Conservation (phyloP, 495 filamentous ascomycete species). For the Penicillium cosmopolitanum region DNA sequence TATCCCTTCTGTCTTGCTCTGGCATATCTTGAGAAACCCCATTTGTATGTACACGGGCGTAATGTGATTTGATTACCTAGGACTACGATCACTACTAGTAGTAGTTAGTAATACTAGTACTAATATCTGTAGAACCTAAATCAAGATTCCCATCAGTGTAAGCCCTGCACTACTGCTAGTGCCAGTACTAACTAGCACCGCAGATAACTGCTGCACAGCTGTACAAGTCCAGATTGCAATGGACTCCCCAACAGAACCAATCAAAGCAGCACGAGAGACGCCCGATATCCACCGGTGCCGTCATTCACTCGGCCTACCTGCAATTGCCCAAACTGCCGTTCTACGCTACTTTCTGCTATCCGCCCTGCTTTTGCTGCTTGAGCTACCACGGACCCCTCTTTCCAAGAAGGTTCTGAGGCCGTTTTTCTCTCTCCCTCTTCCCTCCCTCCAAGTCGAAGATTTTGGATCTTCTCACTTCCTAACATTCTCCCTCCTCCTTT, state of each 20-base stretch:
- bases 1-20: conserved; percentile 1
- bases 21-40: background rate
- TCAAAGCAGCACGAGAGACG: conserved; percentile 3
- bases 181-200: no score
- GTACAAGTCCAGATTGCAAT: conserved; percentile 16
- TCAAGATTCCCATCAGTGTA: background rate
- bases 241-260: conserved; percentile 6
- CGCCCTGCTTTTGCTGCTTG: no score
- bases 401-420: background rate
- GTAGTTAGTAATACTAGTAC: background rate
- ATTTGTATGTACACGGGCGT: conserved; percentile 21
- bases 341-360: background rate
- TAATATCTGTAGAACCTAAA: background rate
- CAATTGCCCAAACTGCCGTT: background rate
- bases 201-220: background rate
- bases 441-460: background rate
- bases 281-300: conserved; percentile 21
- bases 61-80: conserved; percentile 1
- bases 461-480: background rate
- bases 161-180: no score
- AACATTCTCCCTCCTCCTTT: background rate
- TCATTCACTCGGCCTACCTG: conserved; percentile 11
- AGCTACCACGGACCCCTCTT: background rate
- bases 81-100: background rate
- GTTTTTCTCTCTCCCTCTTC: background rate